Evolutionary conservation across 257 asterid species (phyloP), one percentile per base, ranked within the genome.

Genomic region (Solanum paucissectum): DNA sequence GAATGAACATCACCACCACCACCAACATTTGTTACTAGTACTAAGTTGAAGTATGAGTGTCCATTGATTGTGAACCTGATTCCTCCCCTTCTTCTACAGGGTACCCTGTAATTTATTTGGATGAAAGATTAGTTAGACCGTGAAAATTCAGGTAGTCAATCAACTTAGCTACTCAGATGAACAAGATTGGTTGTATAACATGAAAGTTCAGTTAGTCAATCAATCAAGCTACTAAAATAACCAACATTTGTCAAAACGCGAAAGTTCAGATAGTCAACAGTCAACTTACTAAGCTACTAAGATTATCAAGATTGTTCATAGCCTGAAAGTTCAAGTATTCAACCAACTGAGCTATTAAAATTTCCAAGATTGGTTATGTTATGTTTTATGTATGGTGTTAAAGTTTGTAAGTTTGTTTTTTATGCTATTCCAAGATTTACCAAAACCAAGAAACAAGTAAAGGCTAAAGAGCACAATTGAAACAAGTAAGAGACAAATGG

Each of bases 61-160:
- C 99, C 99, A 75, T 96, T 96, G 14, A 96, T 92, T 12, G 97
- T 93, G 96, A 96, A 96, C 93, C 99, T 93, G 36, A 96, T 93
- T 9, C 98, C 99, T 1, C 99, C 99, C 88, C 91, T 94, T 90
- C 95, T 96, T 32, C 92, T 87, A 84, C 99, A 96, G 49, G 97
- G 90, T 18, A 95, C 98, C 98, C 99, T 95, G 86, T 86, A 90
- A 23, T 33, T 72, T 79, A 14, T 42, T 76, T 75, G 27, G 66
- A 16, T 16, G 46, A 46, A 44, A 81, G 37, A 44, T 79, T 14
- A 37, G 33, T 23, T 0, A 4, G 5, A 4, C 8, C 14, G 0
- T 23, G 16, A n/a, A 23, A n/a, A 14, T 62, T 10, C 2, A 4
- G 0, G 0, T 0, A 10, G 8, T 10, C 8, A 64, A n/a, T 0